These are phyloP conservation scores for Pythium insidiosum DNA, from an alignment of 352 stramenopile genomes.

Conservation along the genomic window DNA sequence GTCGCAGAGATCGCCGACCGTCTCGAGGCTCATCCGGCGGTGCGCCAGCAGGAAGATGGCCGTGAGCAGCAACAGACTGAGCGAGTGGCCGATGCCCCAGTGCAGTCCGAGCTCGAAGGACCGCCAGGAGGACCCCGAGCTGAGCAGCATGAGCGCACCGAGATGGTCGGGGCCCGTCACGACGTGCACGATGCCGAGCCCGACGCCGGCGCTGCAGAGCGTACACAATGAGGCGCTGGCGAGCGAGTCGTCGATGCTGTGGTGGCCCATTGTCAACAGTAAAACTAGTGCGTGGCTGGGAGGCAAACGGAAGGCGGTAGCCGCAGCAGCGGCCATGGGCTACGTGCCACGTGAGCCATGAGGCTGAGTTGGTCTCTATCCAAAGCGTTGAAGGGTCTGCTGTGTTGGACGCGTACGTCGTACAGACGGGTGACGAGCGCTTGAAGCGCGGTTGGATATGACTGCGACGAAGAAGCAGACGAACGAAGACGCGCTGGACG, in stretches of 20 bases:
- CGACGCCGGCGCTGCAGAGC: slow-evolving; percentile 37
- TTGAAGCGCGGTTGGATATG: background rate
- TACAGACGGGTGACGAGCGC: background rate
- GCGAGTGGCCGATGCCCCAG: slow-evolving; percentile 81
- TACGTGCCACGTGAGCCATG: too few species aligned
- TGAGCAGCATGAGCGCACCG: slow-evolving; percentile 78
- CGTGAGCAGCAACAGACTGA: slow-evolving; percentile 63
- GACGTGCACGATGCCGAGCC: slow-evolving; percentile 47
- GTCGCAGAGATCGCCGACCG: slow-evolving; percentile 38
- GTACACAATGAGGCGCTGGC: slow-evolving; percentile 20
- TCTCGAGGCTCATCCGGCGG: slow-evolving; percentile 27
- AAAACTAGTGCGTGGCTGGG: background rate
- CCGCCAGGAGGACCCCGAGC: slow-evolving; percentile 49
- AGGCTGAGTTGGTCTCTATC: too few species aligned
- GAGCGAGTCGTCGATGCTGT: slow-evolving; percentile 25
- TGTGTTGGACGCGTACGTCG: background rate
- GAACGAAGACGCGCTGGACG: background rate
- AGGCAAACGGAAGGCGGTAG: background rate
- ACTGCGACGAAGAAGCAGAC: background rate
- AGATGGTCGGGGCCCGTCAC: slow-evolving; percentile 81
- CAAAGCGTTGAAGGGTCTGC: background rate
- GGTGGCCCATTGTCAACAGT: slow-evolving; percentile 19
- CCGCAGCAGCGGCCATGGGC: background rate
- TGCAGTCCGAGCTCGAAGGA: slow-evolving; percentile 73
- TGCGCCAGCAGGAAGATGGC: slow-evolving; percentile 44